phyloP scores from a whole-genome alignment of 2,329 filamentous ascomycete genomes.

The Chrysoporthe puriensis region DNA sequence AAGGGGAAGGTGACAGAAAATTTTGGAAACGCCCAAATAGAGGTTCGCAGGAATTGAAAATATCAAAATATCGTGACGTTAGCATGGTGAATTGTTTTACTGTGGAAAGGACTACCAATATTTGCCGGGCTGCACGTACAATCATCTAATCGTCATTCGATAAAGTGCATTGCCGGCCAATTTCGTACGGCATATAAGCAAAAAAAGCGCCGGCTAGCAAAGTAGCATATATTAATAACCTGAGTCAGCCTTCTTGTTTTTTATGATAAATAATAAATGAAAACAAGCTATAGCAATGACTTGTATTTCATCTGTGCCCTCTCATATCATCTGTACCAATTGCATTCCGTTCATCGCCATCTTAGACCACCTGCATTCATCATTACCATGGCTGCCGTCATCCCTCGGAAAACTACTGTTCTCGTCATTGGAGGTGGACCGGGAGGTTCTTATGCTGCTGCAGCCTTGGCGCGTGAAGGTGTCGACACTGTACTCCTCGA shows the following conservation, averaged over 20 bases:
- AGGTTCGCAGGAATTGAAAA: too few species aligned
- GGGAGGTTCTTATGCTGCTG: constrained; percentile 48
- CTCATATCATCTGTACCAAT: background rate
- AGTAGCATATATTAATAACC: background rate
- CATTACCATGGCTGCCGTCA: background rate
- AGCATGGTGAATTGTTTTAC: background rate
- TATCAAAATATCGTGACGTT: too few species aligned
- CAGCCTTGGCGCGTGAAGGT: constrained; percentile 48
- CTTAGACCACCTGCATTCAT: background rate
- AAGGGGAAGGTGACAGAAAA: too few species aligned
- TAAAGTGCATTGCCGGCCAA: background rate
- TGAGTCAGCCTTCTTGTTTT: background rate
- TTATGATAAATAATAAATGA: too few species aligned
- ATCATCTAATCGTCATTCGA: background rate
- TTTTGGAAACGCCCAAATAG: too few species aligned
- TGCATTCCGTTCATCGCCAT: background rate
- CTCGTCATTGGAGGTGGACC: constrained; percentile 51
- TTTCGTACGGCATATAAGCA: background rate
- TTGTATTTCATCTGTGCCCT: too few species aligned
- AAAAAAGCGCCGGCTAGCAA: background rate
- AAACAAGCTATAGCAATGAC: too few species aligned
- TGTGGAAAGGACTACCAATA: background rate
- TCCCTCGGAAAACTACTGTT: constrained; percentile 34
- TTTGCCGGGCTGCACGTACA: background rate
- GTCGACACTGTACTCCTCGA: constrained; percentile 49